Conservation (phyloP, 2,329 filamentous ascomycete species). For the Diplocarpon mali region DNA sequence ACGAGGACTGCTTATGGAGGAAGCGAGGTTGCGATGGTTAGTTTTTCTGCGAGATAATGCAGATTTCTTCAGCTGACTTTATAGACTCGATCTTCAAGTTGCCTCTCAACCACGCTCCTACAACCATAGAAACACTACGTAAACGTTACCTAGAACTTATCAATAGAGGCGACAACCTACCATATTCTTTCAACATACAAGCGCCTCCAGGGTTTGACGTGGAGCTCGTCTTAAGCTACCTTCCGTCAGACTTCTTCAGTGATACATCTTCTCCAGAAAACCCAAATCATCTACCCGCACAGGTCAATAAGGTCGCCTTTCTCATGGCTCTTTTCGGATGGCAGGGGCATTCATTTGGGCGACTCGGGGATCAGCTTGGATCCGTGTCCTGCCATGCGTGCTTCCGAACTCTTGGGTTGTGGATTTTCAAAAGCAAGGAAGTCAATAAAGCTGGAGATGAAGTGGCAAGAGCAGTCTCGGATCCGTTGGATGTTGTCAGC, state of each 20-base stretch:
- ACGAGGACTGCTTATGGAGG: slow-evolving; percentile 76
- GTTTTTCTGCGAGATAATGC: slow-evolving; percentile 25
- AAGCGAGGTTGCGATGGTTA: slow-evolving; percentile 77
- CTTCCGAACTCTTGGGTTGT: slow-evolving; percentile 77
- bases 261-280: not conserved
- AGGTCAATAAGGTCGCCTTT: slow-evolving; percentile 51
- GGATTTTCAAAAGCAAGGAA: slow-evolving; percentile 80
- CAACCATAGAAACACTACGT: slow-evolving; percentile 46
- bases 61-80: slow-evolving; percentile 10
- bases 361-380: slow-evolving; percentile 24
- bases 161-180: slow-evolving; percentile 42
- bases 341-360: slow-evolving; percentile 40
- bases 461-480: slow-evolving; percentile 47
- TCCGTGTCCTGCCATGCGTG: slow-evolving; percentile 66
- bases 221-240: slow-evolving; percentile 37
- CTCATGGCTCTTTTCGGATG: slow-evolving; percentile 64
- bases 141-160: slow-evolving; percentile 55
- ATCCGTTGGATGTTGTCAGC: slow-evolving; percentile 53
- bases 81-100: slow-evolving; percentile 49
- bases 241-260: slow-evolving; percentile 45
- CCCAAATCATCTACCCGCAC: not conserved
- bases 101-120: slow-evolving; percentile 49
- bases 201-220: slow-evolving; percentile 39
- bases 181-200: slow-evolving; percentile 50
- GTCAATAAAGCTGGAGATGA: slow-evolving; percentile 42